Conservation (phyloP, 2,329 filamentous ascomycete genomes). For the Alternaria brassicae region DNA sequence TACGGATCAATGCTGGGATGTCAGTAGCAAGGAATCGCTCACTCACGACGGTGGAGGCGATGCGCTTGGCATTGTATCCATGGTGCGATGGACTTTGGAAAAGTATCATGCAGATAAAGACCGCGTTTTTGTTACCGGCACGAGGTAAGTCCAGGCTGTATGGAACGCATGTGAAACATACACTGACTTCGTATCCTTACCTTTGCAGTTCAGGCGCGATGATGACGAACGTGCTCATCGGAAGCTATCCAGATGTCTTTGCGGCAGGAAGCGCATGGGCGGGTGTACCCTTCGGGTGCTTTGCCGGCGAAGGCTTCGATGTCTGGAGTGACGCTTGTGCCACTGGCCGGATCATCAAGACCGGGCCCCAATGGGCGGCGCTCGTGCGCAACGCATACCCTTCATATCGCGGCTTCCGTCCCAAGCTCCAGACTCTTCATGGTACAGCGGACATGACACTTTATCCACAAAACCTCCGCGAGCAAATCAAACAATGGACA, state of each 20-base stretch:
- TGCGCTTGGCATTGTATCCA: conserved; percentile 42
- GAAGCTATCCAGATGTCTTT: conserved; percentile 46
- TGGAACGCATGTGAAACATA: background rate
- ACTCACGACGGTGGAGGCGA: conserved; percentile 46
- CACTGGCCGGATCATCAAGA: conserved; percentile 42
- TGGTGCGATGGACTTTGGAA: conserved; percentile 40
- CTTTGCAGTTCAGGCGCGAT: conserved; percentile 41
- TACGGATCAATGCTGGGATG: conserved; percentile 47
- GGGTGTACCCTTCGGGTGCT: conserved; percentile 48
- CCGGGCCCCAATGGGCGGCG: conserved; percentile 39
- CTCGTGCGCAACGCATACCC: conserved; percentile 42
- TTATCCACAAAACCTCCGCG: conserved; percentile 44
- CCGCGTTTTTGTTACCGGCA: conserved; percentile 45
- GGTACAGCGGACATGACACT: conserved; percentile 37
- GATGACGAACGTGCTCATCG: conserved; percentile 47
- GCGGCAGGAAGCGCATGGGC: conserved; percentile 46
- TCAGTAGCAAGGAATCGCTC: conserved; percentile 42
- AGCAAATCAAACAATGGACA: conserved; percentile 48
- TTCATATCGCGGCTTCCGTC: conserved; percentile 39
- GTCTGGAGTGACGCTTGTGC: conserved; percentile 45
- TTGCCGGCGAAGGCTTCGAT: conserved; percentile 39
- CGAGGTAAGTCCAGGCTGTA: conserved; percentile 12
- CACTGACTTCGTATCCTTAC: background rate
- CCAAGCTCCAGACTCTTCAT: conserved; percentile 44
- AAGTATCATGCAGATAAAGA: conserved; percentile 39